These are phyloP conservation scores for Rhodotorula paludigena DNA, from an alignment of 768 basidiomycete species.

Conservation along the genomic window DNA sequence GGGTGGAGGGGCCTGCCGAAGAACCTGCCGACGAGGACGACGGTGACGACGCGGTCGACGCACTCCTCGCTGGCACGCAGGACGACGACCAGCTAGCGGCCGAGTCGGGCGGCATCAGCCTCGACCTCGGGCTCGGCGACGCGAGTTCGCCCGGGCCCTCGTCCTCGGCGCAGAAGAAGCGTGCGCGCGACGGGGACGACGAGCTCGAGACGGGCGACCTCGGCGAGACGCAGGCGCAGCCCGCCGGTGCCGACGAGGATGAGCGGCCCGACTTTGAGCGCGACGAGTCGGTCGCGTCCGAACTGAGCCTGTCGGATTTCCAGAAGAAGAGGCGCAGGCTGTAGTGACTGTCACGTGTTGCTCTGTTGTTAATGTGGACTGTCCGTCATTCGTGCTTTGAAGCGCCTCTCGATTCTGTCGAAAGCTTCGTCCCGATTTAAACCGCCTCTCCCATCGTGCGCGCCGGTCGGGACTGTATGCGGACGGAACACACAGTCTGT, in stretches of 20 bases:
- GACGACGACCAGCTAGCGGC: too few relatives aligned
- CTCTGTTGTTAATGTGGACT: background rate
- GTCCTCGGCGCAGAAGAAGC: background rate
- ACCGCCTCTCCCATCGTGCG: too few relatives aligned
- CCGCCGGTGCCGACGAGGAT: background rate
- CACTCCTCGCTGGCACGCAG: background rate
- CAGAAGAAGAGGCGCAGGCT: slow-evolving; percentile 14
- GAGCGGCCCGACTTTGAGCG: slow-evolving; percentile 3
- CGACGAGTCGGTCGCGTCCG: slow-evolving; percentile 12
- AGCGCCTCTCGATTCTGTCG: too few relatives aligned
- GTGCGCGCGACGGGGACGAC: background rate
- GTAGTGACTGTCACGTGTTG: background rate
- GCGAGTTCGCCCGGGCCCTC: background rate
- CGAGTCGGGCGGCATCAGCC: too few relatives aligned
- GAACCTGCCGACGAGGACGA: background rate
- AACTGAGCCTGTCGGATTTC: slow-evolving; percentile 17
- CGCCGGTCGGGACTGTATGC: too few relatives aligned
- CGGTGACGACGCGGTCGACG: background rate
- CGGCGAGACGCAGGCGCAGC: background rate
- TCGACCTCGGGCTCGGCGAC: too few relatives aligned
- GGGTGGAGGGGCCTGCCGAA: too few relatives aligned
- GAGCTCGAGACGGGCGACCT: slow-evolving; percentile 8
- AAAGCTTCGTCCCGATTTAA: too few relatives aligned
- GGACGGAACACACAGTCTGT: too few relatives aligned
- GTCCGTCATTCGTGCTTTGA: too few relatives aligned